These are phyloP conservation scores for Colletotrichum sp. DNA, from an alignment of 2,329 filamentous ascomycete species.

Conservation along the genomic window DNA sequence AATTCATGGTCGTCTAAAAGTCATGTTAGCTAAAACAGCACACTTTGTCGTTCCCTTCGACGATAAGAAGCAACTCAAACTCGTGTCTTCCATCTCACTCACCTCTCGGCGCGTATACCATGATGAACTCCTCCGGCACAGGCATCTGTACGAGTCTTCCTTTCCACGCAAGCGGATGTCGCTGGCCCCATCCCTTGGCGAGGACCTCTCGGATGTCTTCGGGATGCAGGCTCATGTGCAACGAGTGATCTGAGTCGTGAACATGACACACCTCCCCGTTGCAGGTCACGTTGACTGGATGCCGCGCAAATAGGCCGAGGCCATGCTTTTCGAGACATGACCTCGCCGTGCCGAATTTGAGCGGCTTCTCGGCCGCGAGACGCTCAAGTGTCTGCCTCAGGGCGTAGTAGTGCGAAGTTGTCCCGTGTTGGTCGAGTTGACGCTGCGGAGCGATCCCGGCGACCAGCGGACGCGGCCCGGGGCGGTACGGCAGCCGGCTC, in stretches of 20 bases:
- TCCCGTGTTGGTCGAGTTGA: constrained; percentile 73
- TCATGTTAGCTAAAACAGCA: constrained; percentile 1
- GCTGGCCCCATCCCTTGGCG: constrained; percentile 79
- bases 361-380: constrained; percentile 52
- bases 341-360: constrained; percentile 63
- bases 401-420: constrained; percentile 55
- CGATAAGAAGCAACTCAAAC: not conserved
- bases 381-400: constrained; percentile 58
- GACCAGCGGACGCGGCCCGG: constrained; percentile 69
- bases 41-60: not conserved
- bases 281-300: constrained; percentile 72
- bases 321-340: constrained; percentile 86
- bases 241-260: constrained; percentile 75
- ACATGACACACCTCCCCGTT: constrained; percentile 85
- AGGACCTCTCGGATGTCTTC: constrained; percentile 76
- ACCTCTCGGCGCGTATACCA: constrained; percentile 81
- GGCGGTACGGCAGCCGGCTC: constrained; percentile 62
- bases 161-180: constrained; percentile 70
- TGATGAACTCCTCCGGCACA: constrained; percentile 76
- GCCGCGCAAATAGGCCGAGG: constrained; percentile 73
- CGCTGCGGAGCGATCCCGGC: constrained; percentile 83
- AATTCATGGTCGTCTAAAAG: constrained; percentile 66
- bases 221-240: constrained; percentile 83
- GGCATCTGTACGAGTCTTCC: constrained; percentile 67
- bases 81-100: not conserved